These are phyloP conservation scores for Deuterostichococcus epilithicus DNA, from an alignment of 139 green algal genomes.

Conservation along the genomic window DNA sequence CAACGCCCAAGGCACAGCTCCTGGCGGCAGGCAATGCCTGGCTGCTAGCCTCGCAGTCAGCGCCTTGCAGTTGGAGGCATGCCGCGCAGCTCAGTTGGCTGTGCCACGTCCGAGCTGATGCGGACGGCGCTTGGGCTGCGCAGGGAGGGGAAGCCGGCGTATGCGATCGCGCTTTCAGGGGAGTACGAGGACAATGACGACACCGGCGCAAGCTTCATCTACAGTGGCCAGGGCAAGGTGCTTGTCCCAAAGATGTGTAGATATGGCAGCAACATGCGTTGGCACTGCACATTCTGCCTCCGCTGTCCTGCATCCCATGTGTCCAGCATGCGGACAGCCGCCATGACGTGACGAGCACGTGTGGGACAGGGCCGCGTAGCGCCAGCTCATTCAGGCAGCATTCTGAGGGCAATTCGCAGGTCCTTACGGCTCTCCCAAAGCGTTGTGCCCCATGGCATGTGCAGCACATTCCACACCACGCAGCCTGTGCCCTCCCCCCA, in stretches of 20 bases:
- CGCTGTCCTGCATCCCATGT: no score
- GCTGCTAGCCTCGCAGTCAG: background rate
- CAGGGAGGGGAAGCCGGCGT: slow-evolving; percentile 17
- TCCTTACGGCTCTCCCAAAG: background rate
- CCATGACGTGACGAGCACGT: no score
- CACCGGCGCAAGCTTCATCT: slow-evolving; percentile 44
- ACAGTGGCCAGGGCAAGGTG: slow-evolving; percentile 56
- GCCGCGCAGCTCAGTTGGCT: background rate
- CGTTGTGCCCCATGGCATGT: background rate
- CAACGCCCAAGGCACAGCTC: background rate
- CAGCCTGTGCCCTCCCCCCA: background rate
- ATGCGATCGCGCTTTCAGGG: slow-evolving; percentile 53
- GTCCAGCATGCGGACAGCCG: no score
- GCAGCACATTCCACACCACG: background rate
- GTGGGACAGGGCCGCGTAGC: background rate
- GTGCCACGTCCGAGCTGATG: background rate
- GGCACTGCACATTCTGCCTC: background rate
- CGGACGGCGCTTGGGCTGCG: background rate
- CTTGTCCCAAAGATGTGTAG: background rate
- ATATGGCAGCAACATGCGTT: background rate
- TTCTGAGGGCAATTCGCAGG: background rate
- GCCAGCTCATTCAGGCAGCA: background rate
- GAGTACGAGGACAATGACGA: slow-evolving; percentile 61
- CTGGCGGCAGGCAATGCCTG: background rate
- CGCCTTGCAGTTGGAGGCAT: background rate